phyloP scores from a whole-genome alignment of 2,329 filamentous ascomycete genomes.

The Aureobasidium vineae region DNA sequence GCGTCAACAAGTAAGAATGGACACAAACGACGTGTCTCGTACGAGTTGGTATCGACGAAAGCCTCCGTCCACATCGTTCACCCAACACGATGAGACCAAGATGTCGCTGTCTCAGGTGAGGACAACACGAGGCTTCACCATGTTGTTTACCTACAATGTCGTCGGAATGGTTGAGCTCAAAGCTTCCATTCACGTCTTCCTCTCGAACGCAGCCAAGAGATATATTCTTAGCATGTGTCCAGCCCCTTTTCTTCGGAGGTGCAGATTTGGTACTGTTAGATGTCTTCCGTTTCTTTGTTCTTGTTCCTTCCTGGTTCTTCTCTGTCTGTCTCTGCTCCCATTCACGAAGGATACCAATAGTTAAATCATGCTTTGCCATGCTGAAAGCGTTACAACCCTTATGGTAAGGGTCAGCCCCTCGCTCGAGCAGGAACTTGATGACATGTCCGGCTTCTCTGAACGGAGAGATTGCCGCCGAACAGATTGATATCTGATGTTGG shows the following conservation, averaged over 20 bases:
- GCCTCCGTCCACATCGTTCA: not conserved
- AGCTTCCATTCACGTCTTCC: not conserved
- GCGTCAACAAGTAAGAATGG: not conserved
- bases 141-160: not conserved
- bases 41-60: not conserved
- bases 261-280: not conserved
- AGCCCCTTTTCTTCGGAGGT: not conserved
- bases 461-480: not conserved
- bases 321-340: not conserved
- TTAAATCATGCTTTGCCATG: not conserved
- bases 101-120: not conserved
- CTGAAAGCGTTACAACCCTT: not conserved
- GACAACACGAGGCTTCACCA: not conserved
- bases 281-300: not conserved
- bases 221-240: not conserved
- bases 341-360: not conserved
- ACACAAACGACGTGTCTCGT: not conserved
- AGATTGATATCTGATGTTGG: not conserved
- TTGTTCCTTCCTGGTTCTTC: not conserved
- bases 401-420: not conserved
- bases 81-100: not conserved
- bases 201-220: not conserved
- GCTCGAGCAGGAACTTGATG: not conserved
- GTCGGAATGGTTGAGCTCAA: not conserved
- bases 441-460: not conserved